Evolutionary conservation across 192 early-diverging fungal genomes (phyloP).

Genomic region (Backusella tarrabulga): DNA sequence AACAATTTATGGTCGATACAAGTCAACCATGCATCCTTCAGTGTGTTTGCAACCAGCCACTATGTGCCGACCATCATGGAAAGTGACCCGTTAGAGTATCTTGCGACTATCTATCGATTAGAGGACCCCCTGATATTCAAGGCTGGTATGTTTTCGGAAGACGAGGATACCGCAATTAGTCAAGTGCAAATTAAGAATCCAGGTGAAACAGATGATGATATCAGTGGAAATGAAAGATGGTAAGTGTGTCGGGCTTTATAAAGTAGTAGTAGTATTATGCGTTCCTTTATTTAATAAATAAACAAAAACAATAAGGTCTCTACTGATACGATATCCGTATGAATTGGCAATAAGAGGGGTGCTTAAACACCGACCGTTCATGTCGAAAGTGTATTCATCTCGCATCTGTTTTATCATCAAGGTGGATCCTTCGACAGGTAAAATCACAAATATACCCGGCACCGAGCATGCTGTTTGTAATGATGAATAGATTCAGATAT

Average conservation of each 20-base stretch:
- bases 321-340: slow-evolving; percentile 27
- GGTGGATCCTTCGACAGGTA: slow-evolving; percentile 23
- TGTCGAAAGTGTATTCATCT: slow-evolving; percentile 10
- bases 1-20: neutral
- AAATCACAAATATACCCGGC: slow-evolving; percentile 12
- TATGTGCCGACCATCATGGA: neutral
- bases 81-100: neutral
- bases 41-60: slow-evolving; percentile 12
- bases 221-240: slow-evolving; percentile 11
- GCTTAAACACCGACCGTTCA: slow-evolving; percentile 23
- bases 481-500: neutral
- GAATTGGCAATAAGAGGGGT: slow-evolving; percentile 28
- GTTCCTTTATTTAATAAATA: too few relatives aligned
- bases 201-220: slow-evolving; percentile 5
- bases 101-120: neutral
- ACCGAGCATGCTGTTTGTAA: slow-evolving; percentile 7
- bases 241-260: neutral
- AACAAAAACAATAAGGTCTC: slow-evolving; percentile 11
- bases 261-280: too few relatives aligned
- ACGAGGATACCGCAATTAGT: neutral
- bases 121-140: neutral
- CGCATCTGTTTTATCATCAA: slow-evolving; percentile 18
- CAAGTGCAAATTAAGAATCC: slow-evolving; percentile 11
- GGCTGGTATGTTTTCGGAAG: neutral
- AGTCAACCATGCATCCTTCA: neutral